Conservation (phyloP, 805 yeast genomes). For the Starmerella floris region DNA sequence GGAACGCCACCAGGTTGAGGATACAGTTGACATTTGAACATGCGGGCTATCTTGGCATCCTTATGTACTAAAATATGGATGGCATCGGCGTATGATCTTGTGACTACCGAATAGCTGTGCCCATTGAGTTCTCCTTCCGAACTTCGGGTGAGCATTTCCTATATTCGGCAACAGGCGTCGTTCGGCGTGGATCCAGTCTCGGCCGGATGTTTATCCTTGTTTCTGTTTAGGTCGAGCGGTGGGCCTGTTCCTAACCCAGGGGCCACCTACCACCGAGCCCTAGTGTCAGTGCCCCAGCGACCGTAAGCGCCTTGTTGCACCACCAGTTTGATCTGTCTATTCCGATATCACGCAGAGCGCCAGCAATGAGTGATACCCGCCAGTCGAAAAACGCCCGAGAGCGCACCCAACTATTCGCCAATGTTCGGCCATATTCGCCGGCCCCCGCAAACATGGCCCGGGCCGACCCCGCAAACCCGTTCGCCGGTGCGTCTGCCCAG, state of each 20-base stretch:
- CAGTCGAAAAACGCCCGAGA: slow-evolving; percentile 22
- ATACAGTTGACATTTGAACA: slow-evolving; percentile 20
- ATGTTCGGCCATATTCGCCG: slow-evolving; percentile 22
- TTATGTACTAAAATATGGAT: slow-evolving; percentile 25
- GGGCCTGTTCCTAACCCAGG: too few relatives aligned
- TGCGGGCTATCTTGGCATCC: slow-evolving; percentile 22
- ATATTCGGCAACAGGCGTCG: too few relatives aligned
- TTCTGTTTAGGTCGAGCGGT: too few relatives aligned
- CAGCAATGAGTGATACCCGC: slow-evolving; percentile 15
- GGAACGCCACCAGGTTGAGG: slow-evolving; percentile 20
- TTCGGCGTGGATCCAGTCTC: too few relatives aligned
- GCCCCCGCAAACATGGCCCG: slow-evolving; percentile 8
- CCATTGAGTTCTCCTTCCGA: slow-evolving; percentile 16
- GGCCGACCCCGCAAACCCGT: neutral
- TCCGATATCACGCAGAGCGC: too few relatives aligned
- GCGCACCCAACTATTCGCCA: slow-evolving; percentile 30
- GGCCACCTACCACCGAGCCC: too few relatives aligned
- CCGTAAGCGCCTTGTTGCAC: too few relatives aligned
- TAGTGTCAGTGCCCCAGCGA: too few relatives aligned
- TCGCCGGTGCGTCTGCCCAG: neutral
- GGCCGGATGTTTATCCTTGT: too few relatives aligned
- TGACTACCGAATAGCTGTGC: slow-evolving; percentile 23
- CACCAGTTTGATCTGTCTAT: too few relatives aligned
- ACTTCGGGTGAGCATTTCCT: neutral
- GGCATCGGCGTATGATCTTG: slow-evolving; percentile 23